phyloP scores from a whole-genome alignment of 176 grass and related monocot genomes.

The Oryza officinalis region DNA sequence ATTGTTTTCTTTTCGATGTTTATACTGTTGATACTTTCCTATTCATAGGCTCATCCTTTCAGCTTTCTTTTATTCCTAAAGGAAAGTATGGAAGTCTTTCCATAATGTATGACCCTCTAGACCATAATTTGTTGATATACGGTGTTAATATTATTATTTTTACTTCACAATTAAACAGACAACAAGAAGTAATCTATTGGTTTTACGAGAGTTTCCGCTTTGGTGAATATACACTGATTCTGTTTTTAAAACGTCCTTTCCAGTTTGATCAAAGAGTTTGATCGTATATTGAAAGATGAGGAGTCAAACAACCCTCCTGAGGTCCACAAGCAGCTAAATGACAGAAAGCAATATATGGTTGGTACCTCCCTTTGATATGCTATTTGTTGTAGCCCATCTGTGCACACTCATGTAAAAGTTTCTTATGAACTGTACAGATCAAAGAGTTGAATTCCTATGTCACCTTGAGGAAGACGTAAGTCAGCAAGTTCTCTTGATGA shows the following conservation, averaged over 20 bases:
- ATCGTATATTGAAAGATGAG: conserved; percentile 80
- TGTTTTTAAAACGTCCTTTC: conserved; percentile 11
- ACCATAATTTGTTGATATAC: neutral
- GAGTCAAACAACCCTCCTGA: conserved; percentile 68
- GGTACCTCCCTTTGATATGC: conserved; percentile 16
- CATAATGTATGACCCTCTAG: neutral
- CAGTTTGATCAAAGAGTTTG: conserved; percentile 95
- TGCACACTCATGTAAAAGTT: conserved; percentile 12
- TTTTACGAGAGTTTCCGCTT: conserved; percentile 1
- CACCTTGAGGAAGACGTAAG: conserved; percentile 95
- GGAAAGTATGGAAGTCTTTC: neutral
- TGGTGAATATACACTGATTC: conserved; percentile 8
- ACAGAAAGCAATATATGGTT: conserved; percentile 97
- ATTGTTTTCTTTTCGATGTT: neutral
- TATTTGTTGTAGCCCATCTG: conserved; percentile 19
- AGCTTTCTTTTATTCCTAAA: conserved; percentile 18
- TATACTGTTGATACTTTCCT: conserved; percentile 1
- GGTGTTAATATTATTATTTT: neutral
- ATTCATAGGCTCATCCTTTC: neutral
- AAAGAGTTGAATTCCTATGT: conserved; percentile 99
- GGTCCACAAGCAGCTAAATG: conserved; percentile 80
- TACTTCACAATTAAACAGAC: neutral
- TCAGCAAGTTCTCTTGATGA: conserved; percentile 17
- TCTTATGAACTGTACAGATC: conserved; percentile 61
- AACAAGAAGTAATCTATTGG: conserved; percentile 5